These are phyloP conservation scores for Mucor ambiguus DNA, from an alignment of 371 early-diverging fungal genomes.

Conservation along the genomic window DNA sequence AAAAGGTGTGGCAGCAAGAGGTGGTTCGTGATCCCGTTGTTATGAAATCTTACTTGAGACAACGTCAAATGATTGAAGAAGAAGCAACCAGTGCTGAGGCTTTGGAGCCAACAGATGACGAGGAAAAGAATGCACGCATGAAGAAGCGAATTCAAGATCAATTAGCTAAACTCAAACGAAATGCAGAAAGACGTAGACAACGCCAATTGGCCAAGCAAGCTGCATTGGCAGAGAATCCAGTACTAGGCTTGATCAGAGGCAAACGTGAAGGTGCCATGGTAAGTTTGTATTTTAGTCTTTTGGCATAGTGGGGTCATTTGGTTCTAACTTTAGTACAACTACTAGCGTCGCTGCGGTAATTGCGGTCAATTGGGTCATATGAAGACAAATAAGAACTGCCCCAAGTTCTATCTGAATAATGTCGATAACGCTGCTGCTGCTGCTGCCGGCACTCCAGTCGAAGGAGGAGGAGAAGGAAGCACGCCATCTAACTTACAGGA, in stretches of 20 bases:
- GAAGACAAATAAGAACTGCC: slow-evolving; percentile 88
- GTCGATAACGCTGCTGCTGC: slow-evolving; percentile 8
- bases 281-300: slow-evolving; percentile 6
- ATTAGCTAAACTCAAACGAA: slow-evolving; percentile 64
- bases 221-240: slow-evolving; percentile 54
- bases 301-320: not conserved
- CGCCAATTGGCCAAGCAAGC: slow-evolving; percentile 50
- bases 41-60: slow-evolving; percentile 87
- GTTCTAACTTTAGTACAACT: slow-evolving; percentile 1
- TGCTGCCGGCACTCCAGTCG: not conserved
- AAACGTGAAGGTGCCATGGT: slow-evolving; percentile 61
- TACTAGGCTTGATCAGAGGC: slow-evolving; percentile 57
- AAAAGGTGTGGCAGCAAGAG: slow-evolving; percentile 76
- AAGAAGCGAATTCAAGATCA: slow-evolving; percentile 66
- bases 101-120: slow-evolving; percentile 62
- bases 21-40: slow-evolving; percentile 82
- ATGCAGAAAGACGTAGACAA: slow-evolving; percentile 63
- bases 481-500: not conserved
- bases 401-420: slow-evolving; percentile 60
- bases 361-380: slow-evolving; percentile 87
- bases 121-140: slow-evolving; percentile 64
- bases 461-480: not conserved
- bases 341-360: slow-evolving; percentile 76
- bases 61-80: slow-evolving; percentile 82
- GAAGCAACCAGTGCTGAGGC: slow-evolving; percentile 58